Percentiles rank a stretch among this genome's conserved stretches.
Conservation (phyloP, 257 asterid species). For the Sherardia arvensis region DNA sequence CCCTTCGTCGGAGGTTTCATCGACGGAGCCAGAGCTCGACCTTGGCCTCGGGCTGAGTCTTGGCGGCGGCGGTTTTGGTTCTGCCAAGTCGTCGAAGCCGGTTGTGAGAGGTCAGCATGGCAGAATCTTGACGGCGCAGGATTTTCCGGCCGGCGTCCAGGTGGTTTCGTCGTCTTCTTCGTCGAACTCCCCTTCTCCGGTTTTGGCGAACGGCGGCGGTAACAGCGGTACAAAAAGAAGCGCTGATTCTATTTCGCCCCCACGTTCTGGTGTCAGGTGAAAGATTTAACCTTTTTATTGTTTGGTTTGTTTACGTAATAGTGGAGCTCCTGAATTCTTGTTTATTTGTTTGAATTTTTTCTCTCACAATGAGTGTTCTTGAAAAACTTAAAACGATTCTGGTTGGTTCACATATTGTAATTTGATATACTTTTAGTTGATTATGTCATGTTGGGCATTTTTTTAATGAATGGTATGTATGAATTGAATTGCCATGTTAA, state of each 20-base stretch:
- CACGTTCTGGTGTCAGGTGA: slow-evolving; percentile 58
- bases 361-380: too few relatives aligned
- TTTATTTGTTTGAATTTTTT: too few relatives aligned
- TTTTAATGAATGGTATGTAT: too few relatives aligned
- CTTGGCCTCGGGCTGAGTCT: slow-evolving; percentile 63
- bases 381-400: too few relatives aligned
- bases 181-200: slow-evolving; percentile 39
- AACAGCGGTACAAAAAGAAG: slow-evolving; percentile 43
- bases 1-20: slow-evolving; percentile 38
- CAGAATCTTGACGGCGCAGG: slow-evolving; percentile 50
- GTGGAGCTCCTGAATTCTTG: too few relatives aligned
- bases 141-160: slow-evolving; percentile 25
- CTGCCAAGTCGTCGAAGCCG: slow-evolving; percentile 18
- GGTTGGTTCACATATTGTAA: too few relatives aligned
- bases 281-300: background rate
- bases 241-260: slow-evolving; percentile 79
- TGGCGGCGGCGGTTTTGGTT: slow-evolving; percentile 15
- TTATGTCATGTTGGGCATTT: too few relatives aligned
- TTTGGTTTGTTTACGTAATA: background rate
- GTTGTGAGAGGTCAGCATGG: slow-evolving; percentile 37
- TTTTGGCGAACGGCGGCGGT: slow-evolving; percentile 18
- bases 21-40: slow-evolving; percentile 50
- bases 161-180: slow-evolving; percentile 43
- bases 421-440: too few relatives aligned
- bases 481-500: background rate